Evolutionary conservation across 2,329 filamentous ascomycete species (phyloP).

Genomic region (Sodiomyces alkalinus): DNA sequence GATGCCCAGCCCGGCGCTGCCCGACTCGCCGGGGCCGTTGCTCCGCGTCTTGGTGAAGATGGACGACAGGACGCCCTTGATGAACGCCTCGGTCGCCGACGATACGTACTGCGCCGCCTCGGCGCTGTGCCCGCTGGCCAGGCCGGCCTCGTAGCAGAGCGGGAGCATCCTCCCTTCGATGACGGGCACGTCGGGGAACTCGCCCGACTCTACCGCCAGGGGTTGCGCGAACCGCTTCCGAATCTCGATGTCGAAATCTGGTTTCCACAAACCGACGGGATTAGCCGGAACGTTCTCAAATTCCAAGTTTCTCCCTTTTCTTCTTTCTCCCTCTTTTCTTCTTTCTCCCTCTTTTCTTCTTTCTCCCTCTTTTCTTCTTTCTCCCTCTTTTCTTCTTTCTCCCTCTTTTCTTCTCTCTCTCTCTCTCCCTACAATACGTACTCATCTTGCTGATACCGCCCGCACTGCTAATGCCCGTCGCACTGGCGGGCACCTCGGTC

Average conservation of each 20-base stretch:
- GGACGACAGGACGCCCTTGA: conserved; percentile 49
- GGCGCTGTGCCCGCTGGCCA: conserved; percentile 39
- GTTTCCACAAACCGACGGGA: too few relatives aligned
- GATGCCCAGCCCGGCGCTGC: conserved; percentile 46
- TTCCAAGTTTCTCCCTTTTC: neutral
- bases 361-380: neutral
- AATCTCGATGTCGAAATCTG: conserved; percentile 53
- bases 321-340: neutral
- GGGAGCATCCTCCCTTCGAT: conserved; percentile 53
- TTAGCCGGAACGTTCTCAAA: neutral
- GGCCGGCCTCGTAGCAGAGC: conserved; percentile 51
- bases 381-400: neutral
- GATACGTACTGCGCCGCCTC: conserved; percentile 51
- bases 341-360: neutral
- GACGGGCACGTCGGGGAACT: conserved; percentile 50
- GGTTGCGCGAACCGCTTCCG: conserved; percentile 50
- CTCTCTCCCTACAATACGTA: conserved; percentile 30
- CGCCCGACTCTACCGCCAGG: conserved; percentile 50
- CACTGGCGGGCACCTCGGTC: conserved; percentile 51
- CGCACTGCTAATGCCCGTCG: conserved; percentile 32
- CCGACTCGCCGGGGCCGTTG: conserved; percentile 48
- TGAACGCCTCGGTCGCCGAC: conserved; percentile 49
- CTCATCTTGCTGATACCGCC: conserved; percentile 57
- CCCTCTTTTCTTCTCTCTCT: too few relatives aligned
- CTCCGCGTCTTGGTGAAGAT: conserved; percentile 49